These are phyloP conservation scores for Pseudogymnoascus sp. DNA, from an alignment of 2,329 filamentous ascomycete genomes.

Conservation along the genomic window DNA sequence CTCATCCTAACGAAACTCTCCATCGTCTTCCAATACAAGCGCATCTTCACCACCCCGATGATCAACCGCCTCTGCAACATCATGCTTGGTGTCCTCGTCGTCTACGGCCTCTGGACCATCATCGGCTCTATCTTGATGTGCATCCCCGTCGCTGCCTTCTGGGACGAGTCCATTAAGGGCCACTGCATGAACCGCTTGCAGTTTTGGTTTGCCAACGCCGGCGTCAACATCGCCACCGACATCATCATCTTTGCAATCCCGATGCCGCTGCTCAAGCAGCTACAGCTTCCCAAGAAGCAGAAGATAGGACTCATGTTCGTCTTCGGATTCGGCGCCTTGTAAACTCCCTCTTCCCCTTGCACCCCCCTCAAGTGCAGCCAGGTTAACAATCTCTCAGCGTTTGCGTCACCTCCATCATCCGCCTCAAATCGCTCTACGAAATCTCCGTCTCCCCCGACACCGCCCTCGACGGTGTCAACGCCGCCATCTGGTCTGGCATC, in stretches of 20 bases:
- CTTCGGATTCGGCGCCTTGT: conserved; percentile 30
- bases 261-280: conserved; percentile 24
- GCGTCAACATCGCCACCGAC: conserved; percentile 29
- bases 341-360: not conserved
- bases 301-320: conserved; percentile 40
- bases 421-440: conserved; percentile 11
- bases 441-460: conserved; percentile 10
- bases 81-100: conserved; percentile 18
- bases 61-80: conserved; percentile 20
- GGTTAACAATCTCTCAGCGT: conserved; percentile 10
- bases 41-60: conserved; percentile 21
- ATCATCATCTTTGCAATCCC: conserved; percentile 28
- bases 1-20: conserved; percentile 25
- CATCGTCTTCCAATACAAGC: conserved; percentile 24
- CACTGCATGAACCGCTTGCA: conserved; percentile 26
- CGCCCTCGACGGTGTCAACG: conserved; percentile 11
- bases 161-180: conserved; percentile 9
- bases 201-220: conserved; percentile 42
- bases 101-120: conserved; percentile 24
- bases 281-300: conserved; percentile 32
- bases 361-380: not conserved
- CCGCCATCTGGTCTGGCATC: conserved; percentile 35
- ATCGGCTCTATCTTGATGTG: conserved; percentile 23
- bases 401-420: conserved; percentile 14
- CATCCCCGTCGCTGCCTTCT: conserved; percentile 16